These are phyloP conservation scores for Fusarium begoniae DNA, from an alignment of 2,329 filamentous ascomycete species.

Conservation along the genomic window DNA sequence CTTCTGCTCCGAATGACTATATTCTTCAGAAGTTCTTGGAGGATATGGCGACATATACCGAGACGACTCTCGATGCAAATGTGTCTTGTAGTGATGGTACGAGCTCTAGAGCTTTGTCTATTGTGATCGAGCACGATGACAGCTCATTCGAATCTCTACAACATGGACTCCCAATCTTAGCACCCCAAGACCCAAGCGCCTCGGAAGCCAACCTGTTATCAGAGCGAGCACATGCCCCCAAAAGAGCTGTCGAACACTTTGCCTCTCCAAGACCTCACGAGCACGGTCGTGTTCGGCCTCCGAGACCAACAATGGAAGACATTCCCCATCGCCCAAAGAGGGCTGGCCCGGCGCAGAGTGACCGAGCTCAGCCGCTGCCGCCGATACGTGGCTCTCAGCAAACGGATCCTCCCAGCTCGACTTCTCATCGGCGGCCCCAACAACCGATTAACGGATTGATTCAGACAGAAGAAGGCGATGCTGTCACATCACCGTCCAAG, in stretches of 20 bases:
- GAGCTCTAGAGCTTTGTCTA: neutral
- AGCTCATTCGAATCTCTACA: fast-evolving
- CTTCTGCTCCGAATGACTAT: neutral
- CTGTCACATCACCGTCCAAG: fast-evolving
- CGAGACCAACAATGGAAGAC: too few relatives aligned
- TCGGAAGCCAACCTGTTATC: too few relatives aligned
- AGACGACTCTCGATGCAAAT: neutral
- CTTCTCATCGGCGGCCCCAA: neutral
- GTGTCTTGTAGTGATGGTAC: neutral
- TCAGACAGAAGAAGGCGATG: too few relatives aligned
- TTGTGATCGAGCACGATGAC: neutral
- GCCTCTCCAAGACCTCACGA: neutral
- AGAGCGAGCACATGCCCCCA: too few relatives aligned
- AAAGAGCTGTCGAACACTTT: fast-evolving
- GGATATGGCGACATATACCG: constrained; percentile 15
- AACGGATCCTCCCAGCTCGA: fast-evolving
- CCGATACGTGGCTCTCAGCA: neutral
- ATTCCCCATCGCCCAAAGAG: too few relatives aligned
- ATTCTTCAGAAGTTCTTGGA: constrained; percentile 12
- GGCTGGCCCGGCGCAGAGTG: neutral
- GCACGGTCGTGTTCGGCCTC: neutral
- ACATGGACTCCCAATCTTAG: fast-evolving
- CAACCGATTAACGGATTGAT: neutral
- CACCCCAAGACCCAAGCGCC: fast-evolving
- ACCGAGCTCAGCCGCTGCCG: neutral